Percentiles rank a stretch among this genome's conserved stretches.
Conservation (phyloP, 2,329 filamentous ascomycete species). For the Helicocarpus griseus region DNA sequence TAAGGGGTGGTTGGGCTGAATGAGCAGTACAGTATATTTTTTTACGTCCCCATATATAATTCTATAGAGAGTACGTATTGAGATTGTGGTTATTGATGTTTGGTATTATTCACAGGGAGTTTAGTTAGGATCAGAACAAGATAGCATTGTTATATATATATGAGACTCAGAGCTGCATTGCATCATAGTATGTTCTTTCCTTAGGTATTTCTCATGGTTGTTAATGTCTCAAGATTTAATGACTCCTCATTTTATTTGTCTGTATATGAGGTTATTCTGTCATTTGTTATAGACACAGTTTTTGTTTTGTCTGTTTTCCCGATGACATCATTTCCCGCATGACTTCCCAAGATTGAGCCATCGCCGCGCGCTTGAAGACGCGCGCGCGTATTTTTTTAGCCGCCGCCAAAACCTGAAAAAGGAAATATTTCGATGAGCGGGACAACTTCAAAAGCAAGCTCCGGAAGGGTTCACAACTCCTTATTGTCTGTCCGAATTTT, state of each 20-base stretch:
- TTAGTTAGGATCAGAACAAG: too few relatives aligned
- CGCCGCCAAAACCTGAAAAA: too few relatives aligned
- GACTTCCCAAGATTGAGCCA: not conserved
- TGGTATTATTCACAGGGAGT: too few relatives aligned
- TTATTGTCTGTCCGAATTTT: too few relatives aligned
- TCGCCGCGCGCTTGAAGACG: not conserved
- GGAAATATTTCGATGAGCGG: too few relatives aligned
- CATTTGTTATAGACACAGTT: too few relatives aligned
- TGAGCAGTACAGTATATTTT: not conserved
- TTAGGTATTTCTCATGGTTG: not conserved
- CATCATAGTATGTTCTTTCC: not conserved
- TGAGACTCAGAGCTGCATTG: not conserved
- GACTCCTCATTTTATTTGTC: too few relatives aligned
- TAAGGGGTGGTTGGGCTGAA: not conserved
- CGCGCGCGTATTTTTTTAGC: not conserved
- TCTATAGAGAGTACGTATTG: not conserved
- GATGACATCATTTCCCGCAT: conserved; percentile 7
- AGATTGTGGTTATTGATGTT: not conserved
- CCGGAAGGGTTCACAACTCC: too few relatives aligned
- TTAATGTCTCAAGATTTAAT: too few relatives aligned
- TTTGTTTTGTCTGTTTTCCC: too few relatives aligned
- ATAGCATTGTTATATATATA: not conserved
- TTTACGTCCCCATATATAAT: not conserved
- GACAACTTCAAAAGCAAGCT: too few relatives aligned
- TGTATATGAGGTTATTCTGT: too few relatives aligned